Percentiles rank a stretch among this genome's conserved stretches.
Conservation (phyloP, 306 rosid genomes). For the Rosa lucieae region DNA sequence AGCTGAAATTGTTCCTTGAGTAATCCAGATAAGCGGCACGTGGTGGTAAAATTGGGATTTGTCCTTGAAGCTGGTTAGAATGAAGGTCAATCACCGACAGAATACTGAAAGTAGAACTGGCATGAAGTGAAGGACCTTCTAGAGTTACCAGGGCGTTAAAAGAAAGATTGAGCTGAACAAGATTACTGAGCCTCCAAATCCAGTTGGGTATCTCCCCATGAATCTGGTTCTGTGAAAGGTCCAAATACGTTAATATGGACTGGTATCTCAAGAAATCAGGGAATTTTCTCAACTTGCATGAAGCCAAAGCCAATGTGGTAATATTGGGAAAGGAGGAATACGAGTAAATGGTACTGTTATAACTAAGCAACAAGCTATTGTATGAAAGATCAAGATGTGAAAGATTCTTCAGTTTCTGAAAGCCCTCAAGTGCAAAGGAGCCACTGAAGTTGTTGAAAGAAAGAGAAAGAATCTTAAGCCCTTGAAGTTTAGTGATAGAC, state of each 20-base stretch:
- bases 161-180: slow-evolving; percentile 47
- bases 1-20: slow-evolving; percentile 6
- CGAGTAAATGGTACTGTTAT: neutral
- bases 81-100: slow-evolving; percentile 34
- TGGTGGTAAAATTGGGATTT: neutral
- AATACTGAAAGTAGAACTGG: neutral
- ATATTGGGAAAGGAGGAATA: slow-evolving; percentile 16
- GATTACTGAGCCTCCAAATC: slow-evolving; percentile 39
- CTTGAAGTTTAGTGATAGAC: slow-evolving; percentile 18
- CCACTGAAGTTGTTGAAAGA: slow-evolving; percentile 53
- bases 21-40: slow-evolving; percentile 8
- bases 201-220: neutral
- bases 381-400: slow-evolving; percentile 37
- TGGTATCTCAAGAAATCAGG: slow-evolving; percentile 42
- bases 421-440: neutral
- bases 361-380: slow-evolving; percentile 28
- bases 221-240: slow-evolving; percentile 51
- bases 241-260: slow-evolving; percentile 8
- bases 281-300: slow-evolving; percentile 4
- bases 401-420: slow-evolving; percentile 29
- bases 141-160: slow-evolving; percentile 17
- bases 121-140: slow-evolving; percentile 4
- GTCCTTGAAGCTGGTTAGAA: slow-evolving; percentile 31
- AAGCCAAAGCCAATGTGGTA: slow-evolving; percentile 27
- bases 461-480: slow-evolving; percentile 25